phyloP scores from a whole-genome alignment of 192 early-diverging fungal genomes.

The Linnemannia zychae region DNA sequence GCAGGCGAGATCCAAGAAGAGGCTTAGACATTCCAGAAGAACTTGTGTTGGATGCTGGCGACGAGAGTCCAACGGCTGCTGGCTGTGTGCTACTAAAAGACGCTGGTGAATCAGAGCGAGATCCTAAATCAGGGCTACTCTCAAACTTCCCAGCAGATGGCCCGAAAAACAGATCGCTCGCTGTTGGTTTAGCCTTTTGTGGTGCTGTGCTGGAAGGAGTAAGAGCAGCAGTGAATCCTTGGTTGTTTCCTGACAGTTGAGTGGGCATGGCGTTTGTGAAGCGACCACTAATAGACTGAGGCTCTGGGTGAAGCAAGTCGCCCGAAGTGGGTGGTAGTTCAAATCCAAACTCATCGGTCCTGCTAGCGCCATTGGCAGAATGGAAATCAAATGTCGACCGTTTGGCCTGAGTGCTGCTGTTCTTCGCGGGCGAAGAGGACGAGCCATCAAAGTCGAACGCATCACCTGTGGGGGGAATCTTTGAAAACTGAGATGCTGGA shows the following conservation, averaged over 20 bases:
- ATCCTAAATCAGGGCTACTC: constrained; percentile 5
- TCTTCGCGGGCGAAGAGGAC: background rate
- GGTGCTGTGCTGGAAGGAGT: background rate
- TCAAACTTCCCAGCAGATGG: constrained; percentile 25
- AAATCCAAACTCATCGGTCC: constrained; percentile 43
- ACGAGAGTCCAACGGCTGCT: constrained; percentile 24
- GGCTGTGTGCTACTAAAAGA: constrained; percentile 20
- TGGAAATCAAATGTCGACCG: constrained; percentile 36
- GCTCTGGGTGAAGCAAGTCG: constrained; percentile 7
- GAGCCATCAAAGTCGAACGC: constrained; percentile 44
- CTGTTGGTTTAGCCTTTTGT: constrained; percentile 36
- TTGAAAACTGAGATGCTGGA: constrained; percentile 43
- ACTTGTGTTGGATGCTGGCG: constrained; percentile 10
- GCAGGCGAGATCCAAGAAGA: constrained; percentile 13
- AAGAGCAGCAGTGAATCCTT: background rate
- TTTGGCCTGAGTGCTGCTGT: constrained; percentile 8
- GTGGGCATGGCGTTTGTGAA: constrained; percentile 7
- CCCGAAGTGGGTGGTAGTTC: constrained; percentile 16
- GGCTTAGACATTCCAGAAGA: constrained; percentile 32
- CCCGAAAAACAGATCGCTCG: constrained; percentile 41
- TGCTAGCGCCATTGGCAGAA: constrained; percentile 6
- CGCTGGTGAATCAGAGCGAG: constrained; percentile 25
- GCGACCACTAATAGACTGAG: background rate
- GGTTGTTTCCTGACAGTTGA: constrained; percentile 30
- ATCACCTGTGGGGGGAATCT: constrained; percentile 32